Evolutionary conservation across 2,329 filamentous ascomycete species (phyloP).

Genomic region (Stagonosporopsis rhizophila): DNA sequence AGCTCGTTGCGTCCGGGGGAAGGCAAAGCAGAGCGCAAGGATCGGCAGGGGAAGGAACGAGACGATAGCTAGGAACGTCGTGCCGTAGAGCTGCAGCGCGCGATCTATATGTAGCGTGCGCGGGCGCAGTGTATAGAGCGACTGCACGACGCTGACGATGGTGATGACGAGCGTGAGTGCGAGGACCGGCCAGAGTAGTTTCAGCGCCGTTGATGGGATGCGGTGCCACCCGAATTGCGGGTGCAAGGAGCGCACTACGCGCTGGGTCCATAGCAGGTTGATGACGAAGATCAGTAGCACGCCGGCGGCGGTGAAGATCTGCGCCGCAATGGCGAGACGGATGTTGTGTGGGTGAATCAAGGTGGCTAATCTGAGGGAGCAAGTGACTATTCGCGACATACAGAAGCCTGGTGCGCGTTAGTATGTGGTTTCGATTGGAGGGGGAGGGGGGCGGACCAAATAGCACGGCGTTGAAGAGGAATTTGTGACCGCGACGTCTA

Average conservation of each 20-base stretch:
- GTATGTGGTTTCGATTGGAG: neutral
- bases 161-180: conserved; percentile 67
- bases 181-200: conserved; percentile 65
- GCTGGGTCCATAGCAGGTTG: conserved; percentile 65
- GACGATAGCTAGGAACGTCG: conserved; percentile 67
- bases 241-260: conserved; percentile 73
- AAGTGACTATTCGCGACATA: conserved; percentile 53
- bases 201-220: conserved; percentile 60
- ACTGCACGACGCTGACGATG: conserved; percentile 68
- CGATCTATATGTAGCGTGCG: conserved; percentile 62
- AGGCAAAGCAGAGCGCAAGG: conserved; percentile 54
- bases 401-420: conserved; percentile 44
- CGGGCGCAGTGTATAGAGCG: conserved; percentile 69
- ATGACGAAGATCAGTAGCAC: conserved; percentile 77
- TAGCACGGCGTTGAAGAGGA: conserved; percentile 47
- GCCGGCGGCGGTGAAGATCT: conserved; percentile 75
- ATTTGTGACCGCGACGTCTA: conserved; percentile 47
- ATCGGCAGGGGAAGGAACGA: conserved; percentile 71
- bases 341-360: conserved; percentile 49
- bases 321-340: conserved; percentile 62
- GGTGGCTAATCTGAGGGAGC: conserved; percentile 42
- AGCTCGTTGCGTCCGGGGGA: conserved; percentile 54
- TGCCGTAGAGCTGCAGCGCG: conserved; percentile 68
- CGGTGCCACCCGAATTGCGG: conserved; percentile 73
- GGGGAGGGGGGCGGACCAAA: conserved; percentile 39